These are phyloP conservation scores for Fagopyrum esculentum DNA, from an alignment of 148 eudicot species.

Conservation along the genomic window DNA sequence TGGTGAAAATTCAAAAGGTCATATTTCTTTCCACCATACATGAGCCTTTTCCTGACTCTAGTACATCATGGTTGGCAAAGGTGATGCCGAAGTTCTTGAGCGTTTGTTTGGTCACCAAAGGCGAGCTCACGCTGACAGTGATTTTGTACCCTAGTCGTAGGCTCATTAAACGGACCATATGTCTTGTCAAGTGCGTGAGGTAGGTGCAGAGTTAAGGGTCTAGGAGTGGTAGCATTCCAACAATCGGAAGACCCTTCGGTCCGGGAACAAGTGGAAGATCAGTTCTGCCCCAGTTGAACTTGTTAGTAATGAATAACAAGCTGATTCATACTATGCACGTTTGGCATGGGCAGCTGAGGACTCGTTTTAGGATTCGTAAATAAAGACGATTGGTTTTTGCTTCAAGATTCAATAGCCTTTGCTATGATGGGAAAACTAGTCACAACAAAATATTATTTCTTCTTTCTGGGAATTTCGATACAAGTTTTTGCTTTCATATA, in stretches of 20 bases:
- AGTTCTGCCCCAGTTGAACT: background rate
- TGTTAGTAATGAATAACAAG: background rate
- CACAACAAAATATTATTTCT: too few relatives aligned
- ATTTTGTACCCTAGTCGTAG: constrained; percentile 49
- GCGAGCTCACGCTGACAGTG: constrained; percentile 41
- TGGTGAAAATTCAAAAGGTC: constrained; percentile 31
- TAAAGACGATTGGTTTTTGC: too few relatives aligned
- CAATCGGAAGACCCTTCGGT: constrained; percentile 5
- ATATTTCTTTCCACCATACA: constrained; percentile 53
- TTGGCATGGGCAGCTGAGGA: too few relatives aligned
- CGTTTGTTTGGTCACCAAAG: constrained; percentile 40
- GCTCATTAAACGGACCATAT: constrained; percentile 48
- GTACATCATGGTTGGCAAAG: constrained; percentile 75
- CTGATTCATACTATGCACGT: background rate
- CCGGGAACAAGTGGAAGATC: constrained; percentile 1
- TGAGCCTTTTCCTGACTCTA: constrained; percentile 34
- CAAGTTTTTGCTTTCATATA: too few relatives aligned
- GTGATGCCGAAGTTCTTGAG: constrained; percentile 43
- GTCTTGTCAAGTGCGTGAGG: constrained; percentile 14
- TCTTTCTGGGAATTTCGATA: too few relatives aligned
- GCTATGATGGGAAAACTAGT: too few relatives aligned
- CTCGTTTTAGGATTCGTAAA: too few relatives aligned
- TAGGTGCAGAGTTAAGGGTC: constrained; percentile 9
- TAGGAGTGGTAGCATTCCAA: constrained; percentile 6
- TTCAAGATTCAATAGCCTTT: too few relatives aligned